These are phyloP conservation scores for Euphorbia pulcherrima DNA, from an alignment of 345 rosid genomes.

Conservation along the genomic window DNA sequence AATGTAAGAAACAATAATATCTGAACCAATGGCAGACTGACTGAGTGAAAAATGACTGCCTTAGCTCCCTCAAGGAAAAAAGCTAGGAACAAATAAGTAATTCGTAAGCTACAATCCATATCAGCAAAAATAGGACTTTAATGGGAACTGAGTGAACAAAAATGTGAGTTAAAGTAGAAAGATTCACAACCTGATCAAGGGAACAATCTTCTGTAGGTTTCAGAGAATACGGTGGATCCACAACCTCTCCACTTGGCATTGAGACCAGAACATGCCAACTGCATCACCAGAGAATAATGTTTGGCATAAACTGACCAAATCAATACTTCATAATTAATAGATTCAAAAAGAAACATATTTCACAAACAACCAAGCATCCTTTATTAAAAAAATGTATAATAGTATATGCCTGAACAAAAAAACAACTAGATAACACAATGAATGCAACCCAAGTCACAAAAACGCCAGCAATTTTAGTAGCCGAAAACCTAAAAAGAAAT, in stretches of 20 bases:
- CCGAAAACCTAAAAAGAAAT: background rate
- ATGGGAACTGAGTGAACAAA: conserved; percentile 1
- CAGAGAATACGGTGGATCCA: conserved; percentile 72
- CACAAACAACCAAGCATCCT: background rate
- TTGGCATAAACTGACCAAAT: background rate
- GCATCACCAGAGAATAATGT: conserved; percentile 27
- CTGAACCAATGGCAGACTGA: too few relatives aligned
- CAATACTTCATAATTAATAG: too few relatives aligned
- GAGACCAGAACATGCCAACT: conserved; percentile 76
- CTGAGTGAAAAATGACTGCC: background rate
- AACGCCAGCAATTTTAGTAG: background rate
- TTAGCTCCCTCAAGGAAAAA: background rate
- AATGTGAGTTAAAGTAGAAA: conserved; percentile 9
- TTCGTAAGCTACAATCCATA: background rate
- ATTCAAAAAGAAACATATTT: too few relatives aligned
- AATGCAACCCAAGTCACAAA: background rate
- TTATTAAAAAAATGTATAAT: background rate
- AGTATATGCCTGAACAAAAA: background rate
- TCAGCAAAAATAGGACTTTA: background rate
- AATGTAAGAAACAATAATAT: too few relatives aligned
- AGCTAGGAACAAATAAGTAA: background rate
- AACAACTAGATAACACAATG: background rate
- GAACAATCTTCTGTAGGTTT: conserved; percentile 53
- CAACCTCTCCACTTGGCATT: conserved; percentile 62
- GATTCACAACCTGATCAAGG: conserved; percentile 53